These are phyloP conservation scores for Nannochloropsis salina DNA, from an alignment of 108 stramenopile genomes.

Conservation along the genomic window DNA sequence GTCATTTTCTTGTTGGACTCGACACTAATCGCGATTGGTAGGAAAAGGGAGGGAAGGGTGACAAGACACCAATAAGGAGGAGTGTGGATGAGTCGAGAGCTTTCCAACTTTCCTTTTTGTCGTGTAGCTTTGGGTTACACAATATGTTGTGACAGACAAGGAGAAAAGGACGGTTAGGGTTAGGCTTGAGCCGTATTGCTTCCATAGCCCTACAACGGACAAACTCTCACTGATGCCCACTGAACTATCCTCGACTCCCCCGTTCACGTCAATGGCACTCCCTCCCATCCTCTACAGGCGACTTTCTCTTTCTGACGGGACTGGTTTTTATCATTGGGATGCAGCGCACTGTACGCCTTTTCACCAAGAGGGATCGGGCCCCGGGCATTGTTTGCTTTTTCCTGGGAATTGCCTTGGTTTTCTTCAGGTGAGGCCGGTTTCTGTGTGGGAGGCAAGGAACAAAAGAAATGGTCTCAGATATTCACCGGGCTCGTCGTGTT, in stretches of 20 bases:
- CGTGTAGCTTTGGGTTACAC: too few relatives aligned
- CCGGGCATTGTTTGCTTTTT: constrained; percentile 22
- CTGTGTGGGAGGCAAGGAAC: neutral
- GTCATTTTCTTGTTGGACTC: constrained; percentile 34
- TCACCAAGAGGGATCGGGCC: constrained; percentile 27
- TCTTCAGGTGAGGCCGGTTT: neutral
- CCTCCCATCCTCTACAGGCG: constrained; percentile 13
- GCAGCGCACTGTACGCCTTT: constrained; percentile 24
- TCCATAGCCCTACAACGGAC: neutral
- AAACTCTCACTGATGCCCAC: neutral
- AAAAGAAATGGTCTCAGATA: neutral
- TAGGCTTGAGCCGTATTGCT: too few relatives aligned
- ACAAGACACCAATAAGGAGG: neutral
- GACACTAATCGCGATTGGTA: constrained; percentile 24
- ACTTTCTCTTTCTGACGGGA: constrained; percentile 35
- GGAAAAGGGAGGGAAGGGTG: neutral
- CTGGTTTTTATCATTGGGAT: constrained; percentile 24
- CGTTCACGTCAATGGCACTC: neutral
- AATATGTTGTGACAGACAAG: too few relatives aligned
- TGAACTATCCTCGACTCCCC: neutral
- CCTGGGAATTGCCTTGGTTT: neutral
- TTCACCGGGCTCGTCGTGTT: too few relatives aligned
- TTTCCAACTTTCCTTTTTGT: too few relatives aligned
- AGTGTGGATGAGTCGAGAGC: neutral
- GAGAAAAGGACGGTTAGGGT: too few relatives aligned